phyloP scores from a whole-genome alignment of 2,329 filamentous ascomycete genomes.

The Cladophialophora immunda region DNA sequence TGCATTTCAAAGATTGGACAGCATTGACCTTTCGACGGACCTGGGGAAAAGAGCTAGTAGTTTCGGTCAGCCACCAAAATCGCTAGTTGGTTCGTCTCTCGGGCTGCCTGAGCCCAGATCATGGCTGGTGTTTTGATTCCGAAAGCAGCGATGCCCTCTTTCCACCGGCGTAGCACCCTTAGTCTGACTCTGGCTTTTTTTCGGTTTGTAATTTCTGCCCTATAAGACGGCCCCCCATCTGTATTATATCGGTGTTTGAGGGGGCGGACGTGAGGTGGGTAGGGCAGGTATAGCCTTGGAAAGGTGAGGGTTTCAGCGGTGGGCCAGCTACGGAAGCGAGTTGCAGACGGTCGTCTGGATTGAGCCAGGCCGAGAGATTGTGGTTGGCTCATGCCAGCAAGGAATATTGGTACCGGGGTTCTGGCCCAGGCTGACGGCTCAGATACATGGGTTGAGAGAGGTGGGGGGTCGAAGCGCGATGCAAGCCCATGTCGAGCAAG shows the following conservation, averaged over 20 bases:
- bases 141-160: neutral
- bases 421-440: slow-evolving; percentile 3
- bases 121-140: neutral
- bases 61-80: neutral
- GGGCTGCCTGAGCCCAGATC: neutral
- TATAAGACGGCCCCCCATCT: neutral
- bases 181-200: neutral
- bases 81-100: neutral
- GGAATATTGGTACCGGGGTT: neutral
- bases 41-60: neutral
- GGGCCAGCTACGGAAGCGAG: neutral
- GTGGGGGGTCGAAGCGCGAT: neutral
- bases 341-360: slow-evolving; percentile 1
- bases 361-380: neutral
- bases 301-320: slow-evolving; percentile 1
- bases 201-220: too few species aligned
- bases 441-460: neutral
- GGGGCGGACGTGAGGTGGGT: neutral
- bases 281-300: neutral
- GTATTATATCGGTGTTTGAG: neutral
- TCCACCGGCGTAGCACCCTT: neutral
- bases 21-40: neutral
- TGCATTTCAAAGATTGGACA: neutral
- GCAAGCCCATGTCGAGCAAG: neutral
- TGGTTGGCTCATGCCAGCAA: neutral